These are phyloP conservation scores for Stygiomarasmius scandens DNA, from an alignment of 1,284 basidiomycete species.

Conservation along the genomic window DNA sequence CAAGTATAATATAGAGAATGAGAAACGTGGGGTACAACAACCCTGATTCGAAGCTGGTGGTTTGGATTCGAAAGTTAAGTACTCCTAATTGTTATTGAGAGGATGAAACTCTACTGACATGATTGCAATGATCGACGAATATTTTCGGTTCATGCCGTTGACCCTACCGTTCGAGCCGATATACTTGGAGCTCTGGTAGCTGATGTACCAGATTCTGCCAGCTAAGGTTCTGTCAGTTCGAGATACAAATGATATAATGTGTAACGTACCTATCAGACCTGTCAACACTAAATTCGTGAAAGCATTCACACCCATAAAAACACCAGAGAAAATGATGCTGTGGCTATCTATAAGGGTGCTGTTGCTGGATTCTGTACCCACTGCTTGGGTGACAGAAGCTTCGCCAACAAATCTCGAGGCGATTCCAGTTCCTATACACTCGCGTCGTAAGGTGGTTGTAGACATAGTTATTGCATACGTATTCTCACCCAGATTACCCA, in stretches of 20 bases:
- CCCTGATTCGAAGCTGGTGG: neutral
- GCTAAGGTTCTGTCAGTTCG: neutral
- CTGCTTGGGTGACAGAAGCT: neutral
- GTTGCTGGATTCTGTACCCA: neutral
- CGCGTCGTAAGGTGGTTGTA: too few species aligned
- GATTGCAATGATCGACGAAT: neutral
- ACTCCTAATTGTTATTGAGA: neutral
- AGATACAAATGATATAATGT: neutral
- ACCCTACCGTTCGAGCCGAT: neutral
- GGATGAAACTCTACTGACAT: neutral
- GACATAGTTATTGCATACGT: neutral
- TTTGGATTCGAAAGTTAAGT: too few species aligned
- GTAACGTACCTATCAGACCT: neutral
- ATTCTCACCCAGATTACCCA: neutral
- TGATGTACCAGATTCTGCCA: constrained; percentile 3
- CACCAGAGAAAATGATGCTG: neutral
- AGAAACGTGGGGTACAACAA: neutral
- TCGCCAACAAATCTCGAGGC: neutral
- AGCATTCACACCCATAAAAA: constrained; percentile 3
- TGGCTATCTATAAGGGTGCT: neutral
- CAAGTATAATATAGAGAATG: neutral
- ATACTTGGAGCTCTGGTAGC: neutral
- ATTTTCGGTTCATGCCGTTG: neutral
- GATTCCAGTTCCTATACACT: neutral
- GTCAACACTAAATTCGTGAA: constrained; percentile 1